phyloP scores from a whole-genome alignment of 768 basidiomycete genomes.

The Filobasidium floriforme region DNA sequence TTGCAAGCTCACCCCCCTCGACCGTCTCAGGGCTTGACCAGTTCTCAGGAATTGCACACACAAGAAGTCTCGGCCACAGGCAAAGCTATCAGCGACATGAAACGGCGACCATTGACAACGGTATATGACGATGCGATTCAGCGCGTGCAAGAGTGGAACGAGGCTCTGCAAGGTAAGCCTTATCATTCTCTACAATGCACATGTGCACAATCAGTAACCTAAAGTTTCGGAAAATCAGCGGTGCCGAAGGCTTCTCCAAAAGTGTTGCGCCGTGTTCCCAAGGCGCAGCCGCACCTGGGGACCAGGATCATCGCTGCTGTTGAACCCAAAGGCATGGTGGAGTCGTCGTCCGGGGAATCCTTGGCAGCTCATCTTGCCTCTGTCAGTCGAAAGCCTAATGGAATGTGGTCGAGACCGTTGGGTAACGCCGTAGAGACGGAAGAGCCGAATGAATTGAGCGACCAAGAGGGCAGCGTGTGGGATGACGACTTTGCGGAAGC shows the following conservation, averaged over 20 bases:
- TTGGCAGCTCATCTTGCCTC: conserved; percentile 28
- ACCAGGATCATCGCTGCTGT: conserved; percentile 7
- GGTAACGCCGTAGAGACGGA: not conserved
- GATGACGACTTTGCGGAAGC: conserved; percentile 94
- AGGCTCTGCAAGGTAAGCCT: conserved; percentile 75
- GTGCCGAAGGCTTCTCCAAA: conserved; percentile 41
- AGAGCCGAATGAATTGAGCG: conserved; percentile 14
- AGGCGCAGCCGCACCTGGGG: conserved; percentile 16
- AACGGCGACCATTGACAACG: conserved; percentile 55
- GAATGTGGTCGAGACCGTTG: conserved; percentile 8
- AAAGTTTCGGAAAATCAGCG: conserved; percentile 15
- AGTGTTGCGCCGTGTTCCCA: conserved; percentile 31
- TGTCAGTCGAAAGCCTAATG: conserved; percentile 6
- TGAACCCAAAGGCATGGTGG: conserved; percentile 14
- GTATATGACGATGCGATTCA: conserved; percentile 86
- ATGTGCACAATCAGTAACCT: too few relatives aligned
- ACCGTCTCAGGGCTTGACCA: not conserved
- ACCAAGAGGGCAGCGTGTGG: conserved; percentile 67
- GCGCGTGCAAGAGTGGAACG: conserved; percentile 97
- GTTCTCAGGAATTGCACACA: not conserved
- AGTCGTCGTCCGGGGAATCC: conserved; percentile 35
- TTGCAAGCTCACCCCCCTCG: not conserved
- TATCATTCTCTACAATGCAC: not conserved
- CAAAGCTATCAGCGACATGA: conserved; percentile 30
- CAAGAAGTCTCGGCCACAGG: not conserved